A percentile compares a stretch with the other conserved stretches of the same genome.
These are phyloP conservation scores for Syzygium aqueum DNA, from an alignment of 345 rosid genomes.

Conservation along the genomic window DNA sequence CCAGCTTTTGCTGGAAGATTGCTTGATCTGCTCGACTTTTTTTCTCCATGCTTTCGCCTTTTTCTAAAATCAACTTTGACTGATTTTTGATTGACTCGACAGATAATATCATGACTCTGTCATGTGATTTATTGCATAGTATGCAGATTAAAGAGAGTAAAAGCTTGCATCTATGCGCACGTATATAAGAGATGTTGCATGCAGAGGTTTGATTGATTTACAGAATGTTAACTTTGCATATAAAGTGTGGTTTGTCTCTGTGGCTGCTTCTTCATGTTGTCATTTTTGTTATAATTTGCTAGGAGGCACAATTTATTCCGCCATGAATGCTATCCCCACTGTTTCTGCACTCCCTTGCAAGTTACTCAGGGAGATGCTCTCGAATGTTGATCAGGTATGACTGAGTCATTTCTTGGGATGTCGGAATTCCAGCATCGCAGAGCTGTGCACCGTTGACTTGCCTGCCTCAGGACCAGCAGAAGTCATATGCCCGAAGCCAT, in stretches of 20 bases:
- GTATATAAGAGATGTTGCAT: background rate
- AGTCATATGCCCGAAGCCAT: background rate
- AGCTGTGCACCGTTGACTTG: background rate
- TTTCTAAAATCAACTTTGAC: background rate
- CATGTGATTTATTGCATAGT: background rate
- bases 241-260: background rate
- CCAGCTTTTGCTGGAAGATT: background rate
- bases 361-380: background rate
- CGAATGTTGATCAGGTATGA: background rate
- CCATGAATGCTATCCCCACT: background rate
- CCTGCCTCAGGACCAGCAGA: background rate
- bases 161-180: background rate
- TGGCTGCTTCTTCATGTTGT: background rate
- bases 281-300: background rate
- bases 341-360: background rate
- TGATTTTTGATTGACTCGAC: background rate
- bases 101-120: background rate
- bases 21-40: background rate
- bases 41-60: background rate
- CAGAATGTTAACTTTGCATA: background rate
- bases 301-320: background rate
- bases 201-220: background rate
- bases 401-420: background rate
- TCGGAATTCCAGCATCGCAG: background rate
- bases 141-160: background rate